Conservation (phyloP, 306 rosid species). For the Quercus parvula region DNA sequence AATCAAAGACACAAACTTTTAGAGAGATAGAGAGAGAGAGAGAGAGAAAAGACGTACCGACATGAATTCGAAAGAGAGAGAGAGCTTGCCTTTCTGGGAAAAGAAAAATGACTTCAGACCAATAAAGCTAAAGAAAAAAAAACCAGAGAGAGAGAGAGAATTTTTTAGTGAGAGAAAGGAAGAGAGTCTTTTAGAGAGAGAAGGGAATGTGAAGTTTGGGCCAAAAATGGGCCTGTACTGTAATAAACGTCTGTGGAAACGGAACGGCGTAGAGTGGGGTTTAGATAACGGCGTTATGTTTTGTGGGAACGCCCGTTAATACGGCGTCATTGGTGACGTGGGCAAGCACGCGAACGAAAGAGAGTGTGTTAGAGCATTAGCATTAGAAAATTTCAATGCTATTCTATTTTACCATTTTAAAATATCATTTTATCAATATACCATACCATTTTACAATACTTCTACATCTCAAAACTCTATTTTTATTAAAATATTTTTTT, state of each 20-base stretch:
- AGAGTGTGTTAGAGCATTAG: too few relatives aligned
- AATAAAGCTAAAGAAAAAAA: conserved; percentile 3
- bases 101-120: conserved; percentile 19
- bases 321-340: conserved; percentile 37
- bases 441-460: too few relatives aligned
- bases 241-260: neutral
- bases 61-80: conserved; percentile 55
- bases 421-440: too few relatives aligned
- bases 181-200: neutral
- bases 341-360: neutral
- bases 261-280: neutral
- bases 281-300: conserved; percentile 30
- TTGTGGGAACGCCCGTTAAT: conserved; percentile 20
- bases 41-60: conserved; percentile 58
- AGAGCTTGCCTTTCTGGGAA: conserved; percentile 29
- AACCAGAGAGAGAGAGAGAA: conserved; percentile 5
- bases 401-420: too few relatives aligned
- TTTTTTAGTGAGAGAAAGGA: neutral
- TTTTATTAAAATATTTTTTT: too few relatives aligned
- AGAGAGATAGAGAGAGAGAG: neutral
- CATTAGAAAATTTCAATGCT: too few relatives aligned
- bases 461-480: too few relatives aligned
- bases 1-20: conserved; percentile 11
- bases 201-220: conserved; percentile 41
- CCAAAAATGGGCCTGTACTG: conserved; percentile 57